Evolutionary conservation across 2,329 filamentous ascomycete species (phyloP).

Genomic region (Neofusicoccum umdonicola): DNA sequence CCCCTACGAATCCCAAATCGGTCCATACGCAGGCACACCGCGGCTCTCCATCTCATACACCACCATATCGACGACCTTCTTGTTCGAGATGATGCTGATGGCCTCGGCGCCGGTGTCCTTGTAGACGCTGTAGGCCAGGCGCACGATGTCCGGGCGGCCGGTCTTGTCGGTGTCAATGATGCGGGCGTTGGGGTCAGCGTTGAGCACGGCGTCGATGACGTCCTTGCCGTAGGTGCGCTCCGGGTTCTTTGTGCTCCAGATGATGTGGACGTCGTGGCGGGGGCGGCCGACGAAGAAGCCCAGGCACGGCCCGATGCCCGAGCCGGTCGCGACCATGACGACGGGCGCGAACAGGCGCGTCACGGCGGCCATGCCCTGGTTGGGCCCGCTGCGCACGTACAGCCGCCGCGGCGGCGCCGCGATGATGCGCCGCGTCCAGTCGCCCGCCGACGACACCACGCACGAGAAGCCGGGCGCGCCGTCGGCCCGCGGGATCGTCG

Average conservation of each 20-base stretch:
- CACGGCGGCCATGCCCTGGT: constrained; percentile 33
- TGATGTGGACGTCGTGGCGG: constrained; percentile 52
- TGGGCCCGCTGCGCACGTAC: constrained; percentile 30
- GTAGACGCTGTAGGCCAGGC: constrained; percentile 53
- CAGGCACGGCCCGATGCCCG: constrained; percentile 40
- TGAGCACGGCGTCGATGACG: constrained; percentile 56
- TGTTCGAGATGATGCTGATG: constrained; percentile 71
- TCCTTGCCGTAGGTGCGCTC: constrained; percentile 60
- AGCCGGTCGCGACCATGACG: constrained; percentile 35
- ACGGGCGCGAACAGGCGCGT: constrained; percentile 31
- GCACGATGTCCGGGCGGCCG: constrained; percentile 59
- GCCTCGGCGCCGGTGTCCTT: constrained; percentile 57
- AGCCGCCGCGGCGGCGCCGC: constrained; percentile 29
- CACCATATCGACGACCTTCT: constrained; percentile 63
- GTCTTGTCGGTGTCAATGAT: constrained; percentile 64
- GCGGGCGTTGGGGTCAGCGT: constrained; percentile 60
- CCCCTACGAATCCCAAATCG: constrained; percentile 67
- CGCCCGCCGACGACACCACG: constrained; percentile 34
- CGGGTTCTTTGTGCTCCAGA: constrained; percentile 67
- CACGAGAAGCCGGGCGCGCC: constrained; percentile 25
- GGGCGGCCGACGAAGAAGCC: constrained; percentile 49
- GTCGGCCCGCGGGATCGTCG: constrained; percentile 33
- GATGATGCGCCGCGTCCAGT: constrained; percentile 31
- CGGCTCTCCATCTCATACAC: constrained; percentile 67
- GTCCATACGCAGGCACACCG: constrained; percentile 67